Evolutionary conservation across 108 stramenopile genomes (phyloP).

Genomic region (Nitzschia palea): DNA sequence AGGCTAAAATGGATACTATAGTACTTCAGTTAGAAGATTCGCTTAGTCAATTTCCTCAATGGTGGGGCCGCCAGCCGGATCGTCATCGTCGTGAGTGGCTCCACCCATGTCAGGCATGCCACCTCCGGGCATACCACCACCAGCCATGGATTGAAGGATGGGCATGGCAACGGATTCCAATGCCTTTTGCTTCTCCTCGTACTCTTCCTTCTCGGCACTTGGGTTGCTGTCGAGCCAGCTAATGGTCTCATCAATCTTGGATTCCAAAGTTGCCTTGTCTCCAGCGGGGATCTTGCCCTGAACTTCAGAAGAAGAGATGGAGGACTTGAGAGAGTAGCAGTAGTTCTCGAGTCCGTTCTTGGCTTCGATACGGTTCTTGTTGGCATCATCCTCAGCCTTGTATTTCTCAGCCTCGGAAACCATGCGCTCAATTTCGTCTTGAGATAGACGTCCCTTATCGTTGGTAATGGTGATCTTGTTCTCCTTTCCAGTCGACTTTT

Average conservation of each 20-base stretch:
- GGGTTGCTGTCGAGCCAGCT: constrained; percentile 94
- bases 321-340: constrained; percentile 92
- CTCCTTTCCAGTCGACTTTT: constrained; percentile 99
- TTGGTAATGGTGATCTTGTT: constrained; percentile 99
- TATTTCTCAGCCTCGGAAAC: constrained; percentile 97
- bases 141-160: constrained; percentile 85
- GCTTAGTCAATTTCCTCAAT: constrained; percentile 88
- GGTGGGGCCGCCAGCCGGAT: constrained; percentile 84
- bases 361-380: constrained; percentile 93
- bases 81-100: constrained; percentile 66
- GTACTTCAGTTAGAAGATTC: too few relatives aligned
- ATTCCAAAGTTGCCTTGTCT: constrained; percentile 81
- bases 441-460: constrained; percentile 98
- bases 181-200: constrained; percentile 96
- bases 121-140: constrained; percentile 56
- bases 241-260: constrained; percentile 89
- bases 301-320: constrained; percentile 88
- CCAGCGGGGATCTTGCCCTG: constrained; percentile 77
- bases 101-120: constrained; percentile 71
- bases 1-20: too few relatives aligned
- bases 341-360: constrained; percentile 98
- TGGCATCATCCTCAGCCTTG: constrained; percentile 98
- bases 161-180: constrained; percentile 93
- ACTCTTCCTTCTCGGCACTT: constrained; percentile 97
- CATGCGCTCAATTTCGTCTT: constrained; percentile 99